phyloP scores from a whole-genome alignment of 371 early-diverging fungal genomes.

The Parasitella parasitica region DNA sequence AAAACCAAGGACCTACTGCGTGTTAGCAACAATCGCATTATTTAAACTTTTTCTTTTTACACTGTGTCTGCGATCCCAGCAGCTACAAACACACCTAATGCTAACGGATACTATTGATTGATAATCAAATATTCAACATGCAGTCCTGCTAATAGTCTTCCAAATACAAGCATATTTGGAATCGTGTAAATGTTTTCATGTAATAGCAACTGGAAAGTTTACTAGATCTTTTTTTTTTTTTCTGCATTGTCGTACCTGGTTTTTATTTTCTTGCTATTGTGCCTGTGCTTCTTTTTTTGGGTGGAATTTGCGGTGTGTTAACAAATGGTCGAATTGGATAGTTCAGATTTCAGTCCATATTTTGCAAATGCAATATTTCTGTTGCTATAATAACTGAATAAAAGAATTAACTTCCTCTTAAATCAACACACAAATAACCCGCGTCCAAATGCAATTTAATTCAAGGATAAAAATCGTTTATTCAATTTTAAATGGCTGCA shows the following conservation, averaged over 20 bases:
- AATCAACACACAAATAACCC: too few species aligned
- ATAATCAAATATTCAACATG: slow-evolving; percentile 86
- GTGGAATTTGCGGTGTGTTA: neutral
- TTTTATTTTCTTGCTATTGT: neutral
- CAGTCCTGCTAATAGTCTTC: slow-evolving; percentile 76
- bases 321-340: neutral
- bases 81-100: slow-evolving; percentile 70
- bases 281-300: neutral
- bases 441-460: too few species aligned
- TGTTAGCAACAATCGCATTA: neutral
- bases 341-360: too few species aligned
- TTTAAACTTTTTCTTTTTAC: slow-evolving; percentile 19
- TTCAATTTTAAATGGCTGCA: too few species aligned
- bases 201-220: neutral
- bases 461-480: too few species aligned
- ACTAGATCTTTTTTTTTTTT: neutral
- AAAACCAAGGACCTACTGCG: slow-evolving; percentile 78
- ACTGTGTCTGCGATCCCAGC: slow-evolving; percentile 86
- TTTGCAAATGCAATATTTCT: too few species aligned
- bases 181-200: slow-evolving; percentile 84
- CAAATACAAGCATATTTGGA: slow-evolving; percentile 82
- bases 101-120: slow-evolving; percentile 64
- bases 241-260: neutral
- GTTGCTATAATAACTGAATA: too few species aligned
- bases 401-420: too few species aligned